Percentiles rank a stretch among this genome's conserved stretches.
phyloP scores from a whole-genome alignment of 2,329 filamentous ascomycete genomes.

The Calonectria henricotiae region DNA sequence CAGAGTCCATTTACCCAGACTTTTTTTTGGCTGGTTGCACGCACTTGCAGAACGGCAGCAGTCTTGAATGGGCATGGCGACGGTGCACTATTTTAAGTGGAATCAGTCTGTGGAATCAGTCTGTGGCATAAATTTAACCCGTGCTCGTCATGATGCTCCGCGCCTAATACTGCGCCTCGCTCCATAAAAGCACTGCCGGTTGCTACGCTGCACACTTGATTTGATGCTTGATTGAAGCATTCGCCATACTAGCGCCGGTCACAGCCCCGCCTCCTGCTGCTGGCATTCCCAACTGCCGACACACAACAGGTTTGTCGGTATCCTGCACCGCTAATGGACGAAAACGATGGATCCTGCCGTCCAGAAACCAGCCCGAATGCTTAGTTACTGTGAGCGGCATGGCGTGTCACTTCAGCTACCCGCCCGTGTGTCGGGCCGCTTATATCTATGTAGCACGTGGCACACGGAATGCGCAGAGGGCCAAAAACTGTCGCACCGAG shows the following conservation, averaged over 20 bases:
- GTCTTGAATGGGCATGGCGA: too few species aligned
- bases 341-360: neutral
- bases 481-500: neutral
- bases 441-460: neutral
- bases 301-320: neutral
- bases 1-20: too few species aligned
- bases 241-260: neutral
- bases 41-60: too few species aligned
- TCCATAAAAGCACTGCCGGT: neutral
- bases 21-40: too few species aligned
- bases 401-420: neutral
- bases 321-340: neutral
- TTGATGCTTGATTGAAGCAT: constrained; percentile 12
- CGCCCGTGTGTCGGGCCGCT: neutral
- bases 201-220: constrained; percentile 8
- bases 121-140: too few species aligned
- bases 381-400: neutral
- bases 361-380: neutral
- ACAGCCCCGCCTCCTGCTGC: neutral
- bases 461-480: neutral
- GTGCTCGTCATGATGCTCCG: neutral
- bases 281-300: constrained; percentile 2
- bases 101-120: neutral
- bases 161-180: neutral
- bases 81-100: neutral